Conservation (phyloP, 371 early-diverging fungal species). For the Apophysomyces ossiformis region DNA sequence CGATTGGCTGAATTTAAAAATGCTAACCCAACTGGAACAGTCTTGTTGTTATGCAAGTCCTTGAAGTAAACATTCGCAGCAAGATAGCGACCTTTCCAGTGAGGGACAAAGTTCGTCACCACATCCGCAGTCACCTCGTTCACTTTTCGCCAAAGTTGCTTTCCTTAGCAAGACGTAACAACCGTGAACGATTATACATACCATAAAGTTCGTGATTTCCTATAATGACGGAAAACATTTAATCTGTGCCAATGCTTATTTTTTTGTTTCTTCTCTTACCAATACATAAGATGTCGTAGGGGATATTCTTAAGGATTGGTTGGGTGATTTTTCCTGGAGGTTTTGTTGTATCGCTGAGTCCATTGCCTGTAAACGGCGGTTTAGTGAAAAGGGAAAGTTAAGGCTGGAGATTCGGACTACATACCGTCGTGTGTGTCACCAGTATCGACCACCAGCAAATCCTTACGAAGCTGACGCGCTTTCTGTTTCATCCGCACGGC, state of each 20-base stretch:
- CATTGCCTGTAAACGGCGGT: conserved; percentile 33
- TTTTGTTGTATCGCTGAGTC: conserved; percentile 54
- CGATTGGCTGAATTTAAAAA: background rate
- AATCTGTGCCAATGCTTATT: background rate
- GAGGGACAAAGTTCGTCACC: conserved; percentile 46
- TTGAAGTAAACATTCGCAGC: conserved; percentile 58
- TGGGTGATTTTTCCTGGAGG: conserved; percentile 46
- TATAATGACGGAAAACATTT: conserved; percentile 6
- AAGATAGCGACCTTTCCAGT: conserved; percentile 60
- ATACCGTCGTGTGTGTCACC: conserved; percentile 59
- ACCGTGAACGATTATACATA: conserved; percentile 6
- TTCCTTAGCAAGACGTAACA: background rate
- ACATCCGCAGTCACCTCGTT: conserved; percentile 39
- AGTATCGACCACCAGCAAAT: conserved; percentile 63
- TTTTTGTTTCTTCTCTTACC: conserved; percentile 21
- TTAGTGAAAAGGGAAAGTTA: no score
- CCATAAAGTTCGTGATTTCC: conserved; percentile 69
- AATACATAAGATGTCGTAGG: conserved; percentile 52
- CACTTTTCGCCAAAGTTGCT: conserved; percentile 19
- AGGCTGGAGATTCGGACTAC: background rate
- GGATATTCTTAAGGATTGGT: conserved; percentile 52
- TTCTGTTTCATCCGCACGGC: conserved; percentile 56
- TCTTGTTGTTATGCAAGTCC: conserved; percentile 49
- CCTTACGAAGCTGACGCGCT: conserved; percentile 46
- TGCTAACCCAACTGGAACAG: conserved; percentile 54